Conservation (phyloP, 2,329 filamentous ascomycete genomes). For the Cadophora sp. region DNA sequence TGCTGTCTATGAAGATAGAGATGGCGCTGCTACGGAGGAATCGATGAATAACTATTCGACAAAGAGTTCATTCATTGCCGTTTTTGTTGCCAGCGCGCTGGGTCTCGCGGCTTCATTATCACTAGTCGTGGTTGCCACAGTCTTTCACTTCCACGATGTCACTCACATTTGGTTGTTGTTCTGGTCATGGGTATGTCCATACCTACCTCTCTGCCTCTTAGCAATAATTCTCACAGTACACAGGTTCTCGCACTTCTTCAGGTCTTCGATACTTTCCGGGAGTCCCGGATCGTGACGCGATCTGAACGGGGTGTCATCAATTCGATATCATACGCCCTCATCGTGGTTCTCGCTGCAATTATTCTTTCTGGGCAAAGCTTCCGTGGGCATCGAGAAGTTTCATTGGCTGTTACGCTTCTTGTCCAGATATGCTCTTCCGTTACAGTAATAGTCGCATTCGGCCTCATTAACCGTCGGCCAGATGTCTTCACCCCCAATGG, state of each 20-base stretch:
- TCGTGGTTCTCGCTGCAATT: slow-evolving; percentile 19
- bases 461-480: slow-evolving; percentile 65
- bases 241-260: slow-evolving; percentile 27
- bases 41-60: slow-evolving; percentile 67
- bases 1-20: slow-evolving; percentile 66
- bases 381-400: slow-evolving; percentile 1
- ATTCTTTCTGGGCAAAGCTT: slow-evolving; percentile 10
- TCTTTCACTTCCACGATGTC: slow-evolving; percentile 42
- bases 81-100: slow-evolving; percentile 57
- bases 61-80: slow-evolving; percentile 58
- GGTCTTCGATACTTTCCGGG: slow-evolving; percentile 26
- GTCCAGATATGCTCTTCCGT: slow-evolving; percentile 24
- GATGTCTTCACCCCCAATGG: slow-evolving; percentile 63
- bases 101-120: slow-evolving; percentile 63
- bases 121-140: slow-evolving; percentile 59
- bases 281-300: slow-evolving; percentile 21
- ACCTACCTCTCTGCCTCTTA: too few species aligned
- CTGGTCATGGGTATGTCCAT: slow-evolving; percentile 64
- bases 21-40: slow-evolving; percentile 70
- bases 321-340: slow-evolving; percentile 23
- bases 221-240: slow-evolving; percentile 6
- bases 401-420: slow-evolving; percentile 18
- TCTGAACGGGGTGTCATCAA: slow-evolving; percentile 20
- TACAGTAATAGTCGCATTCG: slow-evolving; percentile 14
- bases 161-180: slow-evolving; percentile 64